Base-by-base conservation (phyloP, 176 grass and related monocot species). In the Aegilops speltoides region DNA sequence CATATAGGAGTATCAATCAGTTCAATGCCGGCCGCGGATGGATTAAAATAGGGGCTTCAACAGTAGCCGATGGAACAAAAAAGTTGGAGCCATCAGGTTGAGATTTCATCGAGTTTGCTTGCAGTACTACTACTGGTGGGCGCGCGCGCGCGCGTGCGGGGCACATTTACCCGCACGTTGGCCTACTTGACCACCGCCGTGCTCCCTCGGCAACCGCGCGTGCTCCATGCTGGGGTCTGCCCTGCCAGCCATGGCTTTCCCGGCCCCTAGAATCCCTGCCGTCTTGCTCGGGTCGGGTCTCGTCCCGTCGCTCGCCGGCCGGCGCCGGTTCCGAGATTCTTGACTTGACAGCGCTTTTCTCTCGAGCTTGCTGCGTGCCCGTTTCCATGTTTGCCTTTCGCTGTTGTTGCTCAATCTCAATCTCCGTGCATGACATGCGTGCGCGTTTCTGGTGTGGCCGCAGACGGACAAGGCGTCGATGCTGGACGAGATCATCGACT, bases 401-500 rank as follows among this genome's bases (percentile, higher is more conserved):
- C 57, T 37, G 69, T 79, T 56, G 64, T 10, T 65, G 66, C 41
- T 56, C 50, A 24, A 24, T 56, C 40, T 52, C 50, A 25, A 25
- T 59, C 60, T 62, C 15, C 38, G 34, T 77, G 64, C 64, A 26
- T 74, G 14, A 22, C 6, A 22, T 40, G 4, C 70, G 70, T 68
- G 25, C 50, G 56, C 36, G 48, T 20, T 41, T 68, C 6, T 78
- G 16, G 16, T 54, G 50, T 69, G 75, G 22, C 23, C 10, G 56
- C 79, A 81, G 95, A 76, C 95, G 72, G 95, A 98, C 91, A 98
- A 98, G 86, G 95, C 95, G 25, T 89, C 93, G 40, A 98, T 95
- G 95, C 92, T 99, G 89, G 92, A 94, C 83, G 97, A 96, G 94
- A 99, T 99, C 89, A 94, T 94, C 87, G 93, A 94, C 89, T 94